Percentiles rank a stretch among this genome's conserved stretches.
These are phyloP conservation scores for Kuraishia piskuri DNA, from an alignment of 805 yeast genomes.

Conservation along the genomic window DNA sequence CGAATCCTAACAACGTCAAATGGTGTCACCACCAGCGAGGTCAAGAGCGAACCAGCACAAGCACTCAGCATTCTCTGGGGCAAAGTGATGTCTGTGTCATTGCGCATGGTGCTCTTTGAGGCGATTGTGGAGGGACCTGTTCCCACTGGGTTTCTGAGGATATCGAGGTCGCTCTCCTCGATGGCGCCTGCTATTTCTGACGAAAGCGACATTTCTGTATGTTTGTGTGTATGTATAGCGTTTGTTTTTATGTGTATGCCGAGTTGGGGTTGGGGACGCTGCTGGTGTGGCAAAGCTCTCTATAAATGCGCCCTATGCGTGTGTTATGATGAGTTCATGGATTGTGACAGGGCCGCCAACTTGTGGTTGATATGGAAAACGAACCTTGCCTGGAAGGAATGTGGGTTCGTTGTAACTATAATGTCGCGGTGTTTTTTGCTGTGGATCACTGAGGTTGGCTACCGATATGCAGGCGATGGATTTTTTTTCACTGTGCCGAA, in stretches of 20 bases:
- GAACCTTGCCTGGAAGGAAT: too few relatives aligned
- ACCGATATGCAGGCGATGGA: too few relatives aligned
- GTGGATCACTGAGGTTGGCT: too few relatives aligned
- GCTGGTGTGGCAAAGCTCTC: not conserved
- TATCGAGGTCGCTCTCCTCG: conserved; percentile 4
- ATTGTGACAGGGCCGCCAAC: too few relatives aligned
- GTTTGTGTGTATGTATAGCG: too few relatives aligned
- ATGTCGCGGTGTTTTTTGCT: too few relatives aligned
- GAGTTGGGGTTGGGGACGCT: not conserved
- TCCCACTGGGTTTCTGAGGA: not conserved
- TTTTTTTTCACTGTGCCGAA: too few relatives aligned
- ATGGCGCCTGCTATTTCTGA: conserved; percentile 8
- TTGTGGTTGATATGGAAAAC: too few relatives aligned
- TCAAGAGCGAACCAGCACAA: conserved; percentile 63
- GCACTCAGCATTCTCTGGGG: conserved; percentile 71
- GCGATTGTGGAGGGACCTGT: not conserved
- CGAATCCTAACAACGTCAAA: conserved; percentile 74
- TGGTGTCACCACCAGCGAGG: conserved; percentile 71
- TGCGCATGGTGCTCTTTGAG: not conserved
- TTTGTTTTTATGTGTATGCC: not conserved
- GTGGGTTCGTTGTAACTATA: too few relatives aligned
- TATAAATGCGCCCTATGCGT: not conserved
- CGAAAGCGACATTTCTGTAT: conserved; percentile 3
- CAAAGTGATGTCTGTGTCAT: conserved; percentile 29
- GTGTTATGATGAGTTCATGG: not conserved